phyloP scores from a whole-genome alignment of 1,284 basidiomycete genomes.

The Papiliotrema laurentii region DNA sequence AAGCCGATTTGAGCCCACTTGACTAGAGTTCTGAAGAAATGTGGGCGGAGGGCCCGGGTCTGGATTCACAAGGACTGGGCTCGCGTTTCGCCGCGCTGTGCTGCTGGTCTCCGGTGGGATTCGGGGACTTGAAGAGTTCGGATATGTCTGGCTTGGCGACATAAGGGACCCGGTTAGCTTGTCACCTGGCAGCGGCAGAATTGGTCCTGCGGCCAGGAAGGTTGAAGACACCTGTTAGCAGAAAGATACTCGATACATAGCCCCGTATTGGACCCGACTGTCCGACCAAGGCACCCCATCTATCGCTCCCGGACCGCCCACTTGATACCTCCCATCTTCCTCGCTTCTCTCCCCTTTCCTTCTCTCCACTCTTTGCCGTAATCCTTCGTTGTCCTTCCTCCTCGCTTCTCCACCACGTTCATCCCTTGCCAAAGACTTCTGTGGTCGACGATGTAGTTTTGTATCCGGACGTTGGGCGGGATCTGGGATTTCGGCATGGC shows the following conservation, averaged over 20 bases:
- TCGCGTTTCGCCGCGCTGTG: too few species aligned
- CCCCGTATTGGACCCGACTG: neutral
- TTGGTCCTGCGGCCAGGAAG: too few species aligned
- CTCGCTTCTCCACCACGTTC: neutral
- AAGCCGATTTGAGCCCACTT: too few species aligned
- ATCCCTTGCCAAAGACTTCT: neutral
- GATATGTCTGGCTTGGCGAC: too few species aligned
- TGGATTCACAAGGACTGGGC: too few species aligned
- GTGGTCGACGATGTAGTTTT: neutral
- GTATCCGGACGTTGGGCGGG: constrained; percentile 8
- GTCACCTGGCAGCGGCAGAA: too few species aligned
- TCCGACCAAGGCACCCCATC: neutral
- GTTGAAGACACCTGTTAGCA: neutral
- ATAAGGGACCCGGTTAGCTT: too few species aligned
- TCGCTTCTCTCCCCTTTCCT: neutral
- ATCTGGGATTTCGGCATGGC: neutral
- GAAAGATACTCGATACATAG: neutral
- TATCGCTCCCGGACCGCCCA: constrained; percentile 7
- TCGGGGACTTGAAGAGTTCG: too few species aligned
- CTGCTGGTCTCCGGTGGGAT: too few species aligned
- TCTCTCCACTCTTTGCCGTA: neutral
- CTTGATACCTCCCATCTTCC: constrained; percentile 3
- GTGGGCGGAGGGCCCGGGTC: too few species aligned
- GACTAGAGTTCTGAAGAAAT: too few species aligned
- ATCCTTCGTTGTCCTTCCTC: constrained; percentile 1